Conservation (phyloP, 2,329 filamentous ascomycete genomes). For the Colletotrichum lini region DNA sequence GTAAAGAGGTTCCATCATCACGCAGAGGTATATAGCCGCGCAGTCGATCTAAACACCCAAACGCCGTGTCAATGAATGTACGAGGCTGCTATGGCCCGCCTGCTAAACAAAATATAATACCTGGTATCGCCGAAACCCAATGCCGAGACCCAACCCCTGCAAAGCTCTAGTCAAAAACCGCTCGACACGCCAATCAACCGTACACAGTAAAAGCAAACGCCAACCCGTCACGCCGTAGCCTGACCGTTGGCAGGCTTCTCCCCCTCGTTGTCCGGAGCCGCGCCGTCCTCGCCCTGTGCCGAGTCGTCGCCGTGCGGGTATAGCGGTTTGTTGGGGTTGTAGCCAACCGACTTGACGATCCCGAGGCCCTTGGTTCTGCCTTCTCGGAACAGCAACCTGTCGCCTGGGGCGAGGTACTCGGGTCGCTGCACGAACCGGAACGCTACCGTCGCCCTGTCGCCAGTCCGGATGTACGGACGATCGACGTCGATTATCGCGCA, state of each 20-base stretch:
- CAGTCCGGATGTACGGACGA: constrained; percentile 93
- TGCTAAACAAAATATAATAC: neutral
- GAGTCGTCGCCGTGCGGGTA: constrained; percentile 36
- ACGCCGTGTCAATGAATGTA: constrained; percentile 13
- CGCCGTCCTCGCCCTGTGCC: neutral
- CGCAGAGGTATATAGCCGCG: neutral
- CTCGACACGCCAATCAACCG: constrained; percentile 3
- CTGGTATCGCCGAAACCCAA: constrained; percentile 30
- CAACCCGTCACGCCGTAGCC: constrained; percentile 20
- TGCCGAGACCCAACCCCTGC: neutral
- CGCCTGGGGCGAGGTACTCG: constrained; percentile 90
- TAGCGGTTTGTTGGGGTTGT: constrained; percentile 75
- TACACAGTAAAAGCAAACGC: neutral
- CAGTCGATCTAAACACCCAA: too few relatives aligned
- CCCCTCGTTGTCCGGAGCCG: constrained; percentile 9
- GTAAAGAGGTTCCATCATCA: neutral
- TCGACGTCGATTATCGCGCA: constrained; percentile 98
- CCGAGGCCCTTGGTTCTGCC: constrained; percentile 95
- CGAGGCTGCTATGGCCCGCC: neutral
- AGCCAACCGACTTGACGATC: constrained; percentile 92
- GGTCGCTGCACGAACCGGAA: constrained; percentile 96
- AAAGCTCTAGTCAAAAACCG: neutral
- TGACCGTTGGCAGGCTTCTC: constrained; percentile 32
- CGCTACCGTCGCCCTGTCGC: constrained; percentile 92
- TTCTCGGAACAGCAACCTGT: constrained; percentile 92